Conservation (phyloP, 164 flowering plant genomes). For the Liquidambar formosana region DNA sequence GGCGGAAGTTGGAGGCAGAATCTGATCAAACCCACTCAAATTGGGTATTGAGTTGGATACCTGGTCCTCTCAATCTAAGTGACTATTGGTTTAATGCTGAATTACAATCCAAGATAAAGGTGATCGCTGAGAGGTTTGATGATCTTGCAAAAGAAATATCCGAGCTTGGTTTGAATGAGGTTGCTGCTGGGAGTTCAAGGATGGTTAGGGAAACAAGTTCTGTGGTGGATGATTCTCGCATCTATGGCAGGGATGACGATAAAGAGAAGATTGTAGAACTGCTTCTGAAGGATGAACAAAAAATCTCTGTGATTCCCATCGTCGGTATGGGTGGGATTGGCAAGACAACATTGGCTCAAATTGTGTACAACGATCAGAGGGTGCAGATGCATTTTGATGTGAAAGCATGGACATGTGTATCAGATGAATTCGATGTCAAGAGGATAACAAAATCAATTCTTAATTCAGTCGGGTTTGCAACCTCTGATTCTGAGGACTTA, state of each 20-base stretch:
- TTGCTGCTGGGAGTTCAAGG: neutral
- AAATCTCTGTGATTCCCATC: constrained; percentile 10
- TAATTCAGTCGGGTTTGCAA: neutral
- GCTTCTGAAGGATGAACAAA: no score
- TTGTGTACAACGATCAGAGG: neutral
- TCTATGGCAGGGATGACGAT: constrained; percentile 25
- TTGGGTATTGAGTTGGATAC: no score
- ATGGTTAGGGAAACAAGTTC: neutral
- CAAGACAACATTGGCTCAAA: constrained; percentile 10
- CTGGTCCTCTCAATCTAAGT: neutral
- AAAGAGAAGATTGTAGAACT: constrained; percentile 14
- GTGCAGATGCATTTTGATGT: neutral
- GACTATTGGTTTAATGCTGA: no score
- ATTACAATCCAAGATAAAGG: neutral
- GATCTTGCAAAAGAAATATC: constrained; percentile 5
- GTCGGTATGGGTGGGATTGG: constrained; percentile 16
- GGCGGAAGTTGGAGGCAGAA: neutral
- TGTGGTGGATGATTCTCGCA: constrained; percentile 11
- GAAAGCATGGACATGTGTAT: constrained; percentile 7
- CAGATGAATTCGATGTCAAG: neutral
- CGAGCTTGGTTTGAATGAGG: constrained; percentile 10
- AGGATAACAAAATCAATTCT: neutral
- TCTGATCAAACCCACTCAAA: no score
- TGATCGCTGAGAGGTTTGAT: constrained; percentile 5
- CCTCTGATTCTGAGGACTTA: neutral